Base-by-base conservation (phyloP, 2,329 filamentous ascomycete species). In the Ceratocystis lukuohia region DNA sequence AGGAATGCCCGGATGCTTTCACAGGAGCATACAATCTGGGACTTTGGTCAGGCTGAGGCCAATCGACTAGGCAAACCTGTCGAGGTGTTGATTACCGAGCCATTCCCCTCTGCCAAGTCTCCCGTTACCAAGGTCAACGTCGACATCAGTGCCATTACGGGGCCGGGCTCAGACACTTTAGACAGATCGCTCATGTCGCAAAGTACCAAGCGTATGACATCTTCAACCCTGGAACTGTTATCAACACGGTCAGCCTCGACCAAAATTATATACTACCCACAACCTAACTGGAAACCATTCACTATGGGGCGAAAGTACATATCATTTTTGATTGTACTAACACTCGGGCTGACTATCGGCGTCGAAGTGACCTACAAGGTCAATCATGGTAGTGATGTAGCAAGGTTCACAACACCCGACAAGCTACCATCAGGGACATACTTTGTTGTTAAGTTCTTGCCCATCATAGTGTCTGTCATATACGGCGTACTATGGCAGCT, bases 401-500 rank as follows among this genome's bases (percentile, higher is more conserved):
- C 15, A 8, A 83, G 78, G 50, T 87, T 87, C 70, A 73, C 72
- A 7, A 74, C 74, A 0, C 80, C 84, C 0, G 71, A 75, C 3
- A 76, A 85, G 3, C 77, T 88, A 20, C 73, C 77, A 0, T 74
- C 80, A 0, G 75, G 75, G 28, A 71, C 79, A 2, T 88, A 86
- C 72, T 85, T 88, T 70, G 77, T 79, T 28, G 78, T 87, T 75
- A 86, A 86, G 72, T 88, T 87, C 71, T 73, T 81, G 8, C 85
- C 85, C 1, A 87, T 83, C 0, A 74, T 87, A 1, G 76, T 84
- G 2, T 80, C 84, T 37, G 85, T 87, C 53, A 75, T 79, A 0
- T 88, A 82, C 71, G 85, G 84, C 61, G 82, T 88, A 15, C 72
- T 87, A 48, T 88, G 84, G 84, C 84, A 87, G 73, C 78, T 85